Evolutionary conservation across 2,329 filamentous ascomycete genomes (phyloP), one percentile per base, ranked within the genome.

Genomic region (Phyllachora maydis): DNA sequence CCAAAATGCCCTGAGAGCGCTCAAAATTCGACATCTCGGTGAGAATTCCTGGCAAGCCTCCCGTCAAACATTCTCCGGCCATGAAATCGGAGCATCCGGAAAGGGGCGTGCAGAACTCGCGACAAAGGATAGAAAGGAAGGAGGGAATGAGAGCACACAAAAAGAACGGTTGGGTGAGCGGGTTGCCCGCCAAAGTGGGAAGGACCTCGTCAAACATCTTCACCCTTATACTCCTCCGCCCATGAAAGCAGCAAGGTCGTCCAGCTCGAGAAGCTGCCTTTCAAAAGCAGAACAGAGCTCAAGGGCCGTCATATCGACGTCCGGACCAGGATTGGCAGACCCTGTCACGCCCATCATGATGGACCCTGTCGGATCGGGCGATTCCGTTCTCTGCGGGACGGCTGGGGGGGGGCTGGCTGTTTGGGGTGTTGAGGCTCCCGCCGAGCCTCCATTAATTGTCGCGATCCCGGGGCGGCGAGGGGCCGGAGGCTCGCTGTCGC

Each of bases 201-300:
- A n/a, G n/a, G n/a, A n/a, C n/a, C n/a, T n/a, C n/a, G n/a, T n/a
- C n/a, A n/a, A n/a, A n/a, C n/a, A n/a, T n/a, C n/a, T n/a, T n/a
- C 16, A 23, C 20, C 40, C 36, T 45, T 38, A 68, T 30, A 68
- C 63, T 29, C 63, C 63, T 11, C 63, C 63, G 11, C 63, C 63
- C 63, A 68, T 68, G 25, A 68, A 67, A 3, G 63, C 63, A 16
- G 63, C 63, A 8, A 68, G 52, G 34, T 68, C 63, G 30, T 68
- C 63, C 5, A 68, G 47, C 37, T 68, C 63, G 8, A 68, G 46
- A 1, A 68, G 49, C 40, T 68, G 63, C 16, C 60, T 49, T 45
- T 68, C 64, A 34, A 68, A 68, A 0, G 63, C 63, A 9, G 48
- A 45, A 35, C 64, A 68, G 10, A 68, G 47, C 36, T 68, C 63